phyloP scores from a whole-genome alignment of 2,329 filamentous ascomycete genomes.

The Cryphonectria nitschkei region DNA sequence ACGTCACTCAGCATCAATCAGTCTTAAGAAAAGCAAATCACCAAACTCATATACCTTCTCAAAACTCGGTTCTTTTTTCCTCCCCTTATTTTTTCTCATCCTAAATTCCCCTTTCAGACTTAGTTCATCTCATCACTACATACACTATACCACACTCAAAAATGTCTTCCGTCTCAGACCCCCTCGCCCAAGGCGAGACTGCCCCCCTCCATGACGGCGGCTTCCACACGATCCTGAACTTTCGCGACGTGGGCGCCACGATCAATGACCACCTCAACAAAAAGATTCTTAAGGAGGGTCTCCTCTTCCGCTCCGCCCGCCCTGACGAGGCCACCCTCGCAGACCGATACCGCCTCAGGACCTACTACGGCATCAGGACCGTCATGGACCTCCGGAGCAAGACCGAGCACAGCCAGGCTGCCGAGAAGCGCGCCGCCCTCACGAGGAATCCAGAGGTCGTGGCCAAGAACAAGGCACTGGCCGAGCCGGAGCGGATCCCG shows the following conservation, averaged over 20 bases:
- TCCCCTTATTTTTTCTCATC: no score
- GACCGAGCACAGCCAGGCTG: conserved; percentile 75
- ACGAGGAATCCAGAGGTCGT: conserved; percentile 47
- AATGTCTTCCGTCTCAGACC: conserved; percentile 13
- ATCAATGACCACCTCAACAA: conserved; percentile 62
- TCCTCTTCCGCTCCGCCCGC: conserved; percentile 71
- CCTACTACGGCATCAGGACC: conserved; percentile 67
- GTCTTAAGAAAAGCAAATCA: neutral
- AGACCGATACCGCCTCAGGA: conserved; percentile 63
- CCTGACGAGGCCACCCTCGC: conserved; percentile 72
- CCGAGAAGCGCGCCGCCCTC: conserved; percentile 60
- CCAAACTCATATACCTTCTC: neutral
- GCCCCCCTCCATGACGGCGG: conserved; percentile 27
- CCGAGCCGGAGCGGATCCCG: conserved; percentile 63
- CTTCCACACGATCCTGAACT: conserved; percentile 70
- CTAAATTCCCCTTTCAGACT: no score
- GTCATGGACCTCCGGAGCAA: conserved; percentile 81
- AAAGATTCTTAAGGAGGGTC: conserved; percentile 57
- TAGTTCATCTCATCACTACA: no score
- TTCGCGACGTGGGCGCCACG: conserved; percentile 73
- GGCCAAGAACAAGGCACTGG: conserved; percentile 54
- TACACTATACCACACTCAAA: neutral
- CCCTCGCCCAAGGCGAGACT: conserved; percentile 1
- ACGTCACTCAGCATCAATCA: neutral
- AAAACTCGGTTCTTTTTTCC: neutral